Evolutionary conservation across 1,284 basidiomycete genomes (phyloP).

Genomic region (Xerocomus minutiporus): DNA sequence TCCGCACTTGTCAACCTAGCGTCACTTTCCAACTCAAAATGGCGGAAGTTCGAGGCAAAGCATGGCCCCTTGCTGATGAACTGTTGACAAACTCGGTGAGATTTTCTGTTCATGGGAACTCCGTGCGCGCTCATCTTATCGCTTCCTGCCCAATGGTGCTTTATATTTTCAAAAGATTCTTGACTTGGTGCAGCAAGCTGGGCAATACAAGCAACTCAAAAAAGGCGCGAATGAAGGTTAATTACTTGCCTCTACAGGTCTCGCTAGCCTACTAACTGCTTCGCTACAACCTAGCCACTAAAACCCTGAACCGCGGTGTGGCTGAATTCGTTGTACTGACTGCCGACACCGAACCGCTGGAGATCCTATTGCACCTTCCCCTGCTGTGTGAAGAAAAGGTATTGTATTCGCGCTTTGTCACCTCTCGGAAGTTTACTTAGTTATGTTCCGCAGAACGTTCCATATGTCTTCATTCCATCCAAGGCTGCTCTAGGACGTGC

Average conservation of each 20-base stretch:
- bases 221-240: slow-evolving; percentile 95
- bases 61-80: slow-evolving; percentile 90
- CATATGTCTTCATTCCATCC: slow-evolving; percentile 91
- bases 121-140: neutral
- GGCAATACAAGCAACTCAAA: slow-evolving; percentile 95
- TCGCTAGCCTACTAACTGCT: slow-evolving; percentile 6
- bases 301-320: slow-evolving; percentile 98
- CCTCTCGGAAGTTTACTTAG: neutral
- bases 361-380: slow-evolving; percentile 96
- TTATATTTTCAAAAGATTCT: slow-evolving; percentile 58
- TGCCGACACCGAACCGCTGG: slow-evolving; percentile 95
- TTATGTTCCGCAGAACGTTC: slow-evolving; percentile 70
- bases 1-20: neutral
- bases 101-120: slow-evolving; percentile 10
- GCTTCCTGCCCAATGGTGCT: slow-evolving; percentile 1
- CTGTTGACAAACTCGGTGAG: slow-evolving; percentile 90
- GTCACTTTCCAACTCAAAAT: slow-evolving; percentile 33
- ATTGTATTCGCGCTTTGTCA: slow-evolving; percentile 11
- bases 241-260: slow-evolving; percentile 14
- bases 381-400: slow-evolving; percentile 99
- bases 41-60: slow-evolving; percentile 68
- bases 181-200: slow-evolving; percentile 85
- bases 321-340: slow-evolving; percentile 98
- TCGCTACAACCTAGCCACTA: slow-evolving; percentile 60
- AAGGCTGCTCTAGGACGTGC: slow-evolving; percentile 95